Evolutionary conservation across 768 basidiomycete species (phyloP).

Genomic region (Myochromella boudieri): DNA sequence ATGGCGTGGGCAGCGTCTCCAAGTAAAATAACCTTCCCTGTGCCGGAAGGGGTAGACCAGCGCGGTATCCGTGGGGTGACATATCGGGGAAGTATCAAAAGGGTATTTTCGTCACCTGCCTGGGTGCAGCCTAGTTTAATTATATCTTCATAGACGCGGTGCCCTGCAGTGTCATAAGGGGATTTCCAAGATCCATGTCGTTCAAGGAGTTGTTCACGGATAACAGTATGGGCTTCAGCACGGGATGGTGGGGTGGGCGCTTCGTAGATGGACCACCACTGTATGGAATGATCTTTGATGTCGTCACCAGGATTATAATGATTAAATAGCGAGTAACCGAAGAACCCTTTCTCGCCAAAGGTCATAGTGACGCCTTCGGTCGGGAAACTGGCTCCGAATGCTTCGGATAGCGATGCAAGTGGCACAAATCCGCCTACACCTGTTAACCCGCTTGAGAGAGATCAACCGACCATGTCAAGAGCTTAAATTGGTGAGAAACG

Average conservation of each 20-base stretch:
- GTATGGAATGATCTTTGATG: slow-evolving; percentile 20
- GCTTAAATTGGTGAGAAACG: slow-evolving; percentile 6
- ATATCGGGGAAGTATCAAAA: slow-evolving; percentile 38
- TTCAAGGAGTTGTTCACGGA: slow-evolving; percentile 29
- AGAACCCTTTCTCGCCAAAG: slow-evolving; percentile 37
- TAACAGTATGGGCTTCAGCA: slow-evolving; percentile 19
- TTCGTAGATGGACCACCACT: slow-evolving; percentile 45
- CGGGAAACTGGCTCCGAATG: slow-evolving; percentile 25
- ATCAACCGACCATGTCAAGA: neutral
- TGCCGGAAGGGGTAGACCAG: slow-evolving; percentile 30
- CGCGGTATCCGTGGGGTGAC: slow-evolving; percentile 32
- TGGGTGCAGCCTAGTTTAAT: slow-evolving; percentile 28
- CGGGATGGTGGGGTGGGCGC: slow-evolving; percentile 24
- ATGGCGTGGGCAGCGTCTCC: slow-evolving; percentile 46
- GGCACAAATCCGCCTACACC: slow-evolving; percentile 40
- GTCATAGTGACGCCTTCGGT: slow-evolving; percentile 34
- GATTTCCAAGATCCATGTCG: slow-evolving; percentile 35
- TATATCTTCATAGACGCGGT: slow-evolving; percentile 24
- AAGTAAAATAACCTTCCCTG: slow-evolving; percentile 35
- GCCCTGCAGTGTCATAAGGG: slow-evolving; percentile 26
- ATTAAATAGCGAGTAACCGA: slow-evolving; percentile 32
- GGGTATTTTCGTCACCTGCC: slow-evolving; percentile 10
- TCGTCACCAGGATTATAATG: slow-evolving; percentile 12
- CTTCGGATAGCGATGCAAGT: slow-evolving; percentile 24
- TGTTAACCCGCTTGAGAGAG: slow-evolving; percentile 23